Base-by-base conservation (phyloP, 2,329 filamentous ascomycete species). In the Aspergillus ochraceoroseus region DNA sequence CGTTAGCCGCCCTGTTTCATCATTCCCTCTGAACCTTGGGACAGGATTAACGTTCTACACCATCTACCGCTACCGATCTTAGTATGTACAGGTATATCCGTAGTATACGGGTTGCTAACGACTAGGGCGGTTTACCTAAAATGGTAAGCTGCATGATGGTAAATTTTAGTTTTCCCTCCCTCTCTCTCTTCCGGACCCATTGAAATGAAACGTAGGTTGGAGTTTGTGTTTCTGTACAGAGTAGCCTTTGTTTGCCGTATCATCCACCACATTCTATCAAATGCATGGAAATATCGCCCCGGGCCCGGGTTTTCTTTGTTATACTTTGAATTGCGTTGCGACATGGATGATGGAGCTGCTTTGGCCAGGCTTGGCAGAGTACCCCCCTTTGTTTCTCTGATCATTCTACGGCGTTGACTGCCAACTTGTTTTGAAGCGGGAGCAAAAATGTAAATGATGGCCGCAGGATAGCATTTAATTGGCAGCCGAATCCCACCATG, bases 1-100 rank as follows among this genome's bases (percentile, higher is more conserved):
- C 41, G 34, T 30, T 44, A 44, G 41, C 41, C 41, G 41, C 41
- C 9, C 7, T 19, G 28, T 38, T 42, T 19, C 32, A 39, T 13
- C 37, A 32, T 26, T 30, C 22, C 37, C 30, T 39, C 18, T 28
- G 12, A 40, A 34, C 28, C 27, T 19, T 32, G 27, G 19, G 32
- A 32, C 30, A 9, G 28, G 22, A 32, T 41, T 31, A 41, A 35
- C 28, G 17, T 38, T 33, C 23, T 27, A 19, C 28, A 32, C 25
- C 13, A 8, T 9, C 15, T 20, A 13, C 15, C 32, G 34, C 29
- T 32, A 38, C 39, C 11, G 22, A 17, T 27, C 27, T 34, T 25
- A 22, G 13, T 20, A n/a, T n/a, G n/a, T 33, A 17, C 27, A 13
- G 18, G 19, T 31, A 12, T 13, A 7, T 25, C 4, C 23, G 7